Conservation (phyloP, 352 stramenopile species). For the Blastocystis sp. region DNA sequence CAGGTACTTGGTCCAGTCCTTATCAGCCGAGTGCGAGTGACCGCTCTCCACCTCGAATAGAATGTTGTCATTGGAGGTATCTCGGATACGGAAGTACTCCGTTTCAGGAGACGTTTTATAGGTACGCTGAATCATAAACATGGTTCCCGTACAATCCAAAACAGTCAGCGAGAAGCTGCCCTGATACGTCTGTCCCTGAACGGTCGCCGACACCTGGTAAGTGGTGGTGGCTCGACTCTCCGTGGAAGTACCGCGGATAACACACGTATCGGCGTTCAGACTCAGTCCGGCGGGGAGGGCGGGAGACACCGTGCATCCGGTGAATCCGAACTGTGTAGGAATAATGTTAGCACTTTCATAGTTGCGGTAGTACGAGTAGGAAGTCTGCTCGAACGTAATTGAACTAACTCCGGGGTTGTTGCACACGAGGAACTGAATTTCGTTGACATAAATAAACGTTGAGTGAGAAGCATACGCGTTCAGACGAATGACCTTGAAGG, state of each 20-base stretch:
- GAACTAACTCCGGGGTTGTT: background rate
- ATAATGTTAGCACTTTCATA: background rate
- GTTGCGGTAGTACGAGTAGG: conserved; percentile 17
- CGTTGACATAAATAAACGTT: background rate
- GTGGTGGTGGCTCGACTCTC: background rate
- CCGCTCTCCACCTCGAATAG: background rate
- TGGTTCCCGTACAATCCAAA: background rate
- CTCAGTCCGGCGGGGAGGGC: background rate
- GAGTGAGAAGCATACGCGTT: background rate
- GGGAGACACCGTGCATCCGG: conserved; percentile 2
- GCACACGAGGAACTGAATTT: background rate
- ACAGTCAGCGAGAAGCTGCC: background rate
- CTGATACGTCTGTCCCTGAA: background rate
- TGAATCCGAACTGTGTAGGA: background rate
- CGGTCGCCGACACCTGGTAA: background rate
- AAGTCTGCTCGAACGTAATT: background rate
- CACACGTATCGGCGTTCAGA: background rate
- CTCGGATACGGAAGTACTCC: background rate
- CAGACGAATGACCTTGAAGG: background rate
- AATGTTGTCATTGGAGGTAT: background rate
- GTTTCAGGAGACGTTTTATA: background rate
- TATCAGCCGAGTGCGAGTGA: background rate
- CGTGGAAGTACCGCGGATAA: background rate
- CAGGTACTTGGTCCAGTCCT: background rate
- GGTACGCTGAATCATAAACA: background rate